Evolutionary conservation across 257 asterid species (phyloP), one percentile per base, ranked within the genome.

Genomic region (Capsicum baccatum): DNA sequence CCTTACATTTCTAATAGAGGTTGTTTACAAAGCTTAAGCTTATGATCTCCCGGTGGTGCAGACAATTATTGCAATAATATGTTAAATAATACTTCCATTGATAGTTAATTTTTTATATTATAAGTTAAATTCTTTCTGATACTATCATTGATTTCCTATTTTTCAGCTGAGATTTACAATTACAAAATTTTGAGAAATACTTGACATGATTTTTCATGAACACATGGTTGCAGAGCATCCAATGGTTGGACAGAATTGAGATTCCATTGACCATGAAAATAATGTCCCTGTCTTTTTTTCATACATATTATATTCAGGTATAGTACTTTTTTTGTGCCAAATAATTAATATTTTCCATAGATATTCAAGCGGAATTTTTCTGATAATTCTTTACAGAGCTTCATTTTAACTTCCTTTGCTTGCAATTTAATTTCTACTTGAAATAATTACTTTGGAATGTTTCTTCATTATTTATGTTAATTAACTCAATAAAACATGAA

Each of bases 171-270:
- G 56, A 70, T 42, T 42, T 70, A 42, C 35, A 70, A 70, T 70
- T 8, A 42, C 14, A 70, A 47, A 42, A 9, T 9, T 71, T 42
- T 9, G 37, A 47, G n/a, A 47, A 71, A 0, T 3, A 48, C 9
- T 71, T 71, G 39, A 71, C 76, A 71, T 66, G 80, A 57, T 57
- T 88, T 83, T 80, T 44, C 85, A 66, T 80, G 11, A 66, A 76
- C 90, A 88, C 90, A 85, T 88, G 88, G 84, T 62, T 66, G 63
- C 78, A 81, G 84, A 16, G 85, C 85, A 85, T 85, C 90, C 86
- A 85, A 85, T 88, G 88, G 87, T 87, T 83, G 50, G 60, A 81
- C 17, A 26, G 58, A 47, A 71, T 66, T 71, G n/a, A 44, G 58
- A 71, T 71, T 71, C 80, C 80, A 47, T 67, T 48, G 74, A 67